Percentiles rank a stretch among this genome's conserved stretches.
These are phyloP conservation scores for Talaromyces trachyspermus DNA, from an alignment of 495 filamentous ascomycete species.

Conservation along the genomic window DNA sequence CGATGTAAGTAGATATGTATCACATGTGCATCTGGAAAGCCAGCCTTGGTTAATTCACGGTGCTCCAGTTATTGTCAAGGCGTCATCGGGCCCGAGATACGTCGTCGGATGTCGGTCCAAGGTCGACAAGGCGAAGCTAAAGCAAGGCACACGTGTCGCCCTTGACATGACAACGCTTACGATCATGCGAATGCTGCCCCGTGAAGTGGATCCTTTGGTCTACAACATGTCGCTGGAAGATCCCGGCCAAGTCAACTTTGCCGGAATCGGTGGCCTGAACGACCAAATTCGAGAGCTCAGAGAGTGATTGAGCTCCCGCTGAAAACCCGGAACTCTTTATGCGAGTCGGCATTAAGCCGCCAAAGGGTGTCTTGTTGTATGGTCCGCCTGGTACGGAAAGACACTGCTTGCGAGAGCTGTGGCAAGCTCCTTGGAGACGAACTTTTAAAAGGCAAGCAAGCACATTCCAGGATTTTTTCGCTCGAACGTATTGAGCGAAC, in stretches of 20 bases:
- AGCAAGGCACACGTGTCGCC: slow-evolving; percentile 96
- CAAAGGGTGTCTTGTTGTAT: slow-evolving; percentile 95
- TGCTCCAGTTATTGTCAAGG: slow-evolving; percentile 75
- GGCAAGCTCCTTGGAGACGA: slow-evolving; percentile 93
- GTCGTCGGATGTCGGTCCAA: slow-evolving; percentile 98
- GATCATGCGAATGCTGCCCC: slow-evolving; percentile 99
- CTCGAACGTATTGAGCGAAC: too few species aligned
- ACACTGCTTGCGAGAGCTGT: slow-evolving; percentile 92
- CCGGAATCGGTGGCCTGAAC: slow-evolving; percentile 97
- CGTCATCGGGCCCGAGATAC: slow-evolving; percentile 94
- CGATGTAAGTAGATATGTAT: slow-evolving; percentile 54
- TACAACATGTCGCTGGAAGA: slow-evolving; percentile 99
- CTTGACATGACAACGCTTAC: slow-evolving; percentile 99
- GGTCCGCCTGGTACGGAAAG: slow-evolving; percentile 98
- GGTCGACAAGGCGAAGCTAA: slow-evolving; percentile 92
- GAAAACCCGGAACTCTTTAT: slow-evolving; percentile 98
- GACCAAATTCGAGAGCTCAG: slow-evolving; percentile 97
- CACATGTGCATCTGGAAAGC: neutral
- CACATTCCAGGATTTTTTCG: too few species aligned
- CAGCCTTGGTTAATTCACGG: neutral
- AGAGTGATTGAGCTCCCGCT: slow-evolving; percentile 94
- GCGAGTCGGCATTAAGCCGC: slow-evolving; percentile 96
- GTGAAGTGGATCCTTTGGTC: slow-evolving; percentile 95
- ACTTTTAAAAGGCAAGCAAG: slow-evolving; percentile 99
- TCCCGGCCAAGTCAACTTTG: slow-evolving; percentile 95